Evolutionary conservation across 306 rosid species (phyloP).

Genomic region (Cicer bijugum): DNA sequence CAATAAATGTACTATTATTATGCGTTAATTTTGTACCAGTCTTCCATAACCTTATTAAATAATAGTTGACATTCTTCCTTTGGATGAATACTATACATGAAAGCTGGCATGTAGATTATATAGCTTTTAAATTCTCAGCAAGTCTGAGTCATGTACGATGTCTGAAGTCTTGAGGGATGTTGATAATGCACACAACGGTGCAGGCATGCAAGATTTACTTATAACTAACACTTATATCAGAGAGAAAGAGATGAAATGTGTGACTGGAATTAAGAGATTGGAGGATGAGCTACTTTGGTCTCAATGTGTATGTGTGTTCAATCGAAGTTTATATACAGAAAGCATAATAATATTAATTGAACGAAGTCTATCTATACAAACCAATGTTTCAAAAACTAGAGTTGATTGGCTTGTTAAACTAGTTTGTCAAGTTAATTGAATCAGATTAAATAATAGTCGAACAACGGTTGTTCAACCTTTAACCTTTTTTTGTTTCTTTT

Average conservation of each 20-base stretch:
- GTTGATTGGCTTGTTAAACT: too few species aligned
- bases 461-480: too few species aligned
- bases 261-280: not conserved
- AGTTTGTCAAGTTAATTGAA: too few species aligned
- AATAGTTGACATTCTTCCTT: slow-evolving; percentile 8
- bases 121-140: slow-evolving; percentile 18
- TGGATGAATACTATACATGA: slow-evolving; percentile 4
- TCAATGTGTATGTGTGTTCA: not conserved
- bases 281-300: not conserved
- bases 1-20: slow-evolving; percentile 51
- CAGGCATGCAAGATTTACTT: not conserved
- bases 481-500: too few species aligned
- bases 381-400: too few species aligned
- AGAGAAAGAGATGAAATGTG: not conserved
- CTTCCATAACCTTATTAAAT: not conserved
- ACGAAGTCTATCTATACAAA: too few species aligned
- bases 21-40: not conserved
- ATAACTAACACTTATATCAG: not conserved
- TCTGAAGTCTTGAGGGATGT: not conserved
- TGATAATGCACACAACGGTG: not conserved
- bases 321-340: not conserved
- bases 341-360: not conserved
- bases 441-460: too few species aligned
- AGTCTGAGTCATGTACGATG: not conserved
- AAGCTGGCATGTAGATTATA: not conserved